Percentiles rank a stretch among this genome's conserved stretches.
Conservation (phyloP, 2,329 filamentous ascomycete species). For the Exophiala lecanii-corni region DNA sequence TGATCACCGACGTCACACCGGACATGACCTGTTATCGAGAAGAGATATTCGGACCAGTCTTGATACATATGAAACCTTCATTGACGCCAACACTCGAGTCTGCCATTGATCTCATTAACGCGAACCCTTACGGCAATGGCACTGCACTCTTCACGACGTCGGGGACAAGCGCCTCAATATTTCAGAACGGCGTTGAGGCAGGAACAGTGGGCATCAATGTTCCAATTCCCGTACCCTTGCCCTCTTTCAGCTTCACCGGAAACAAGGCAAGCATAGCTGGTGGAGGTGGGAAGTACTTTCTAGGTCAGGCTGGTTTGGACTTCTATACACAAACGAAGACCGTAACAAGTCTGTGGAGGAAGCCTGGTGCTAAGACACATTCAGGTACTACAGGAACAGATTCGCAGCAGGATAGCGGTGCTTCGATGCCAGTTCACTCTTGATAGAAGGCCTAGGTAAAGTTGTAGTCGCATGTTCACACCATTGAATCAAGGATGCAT, state of each 20-base stretch:
- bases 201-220: constrained; percentile 65
- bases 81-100: constrained; percentile 57
- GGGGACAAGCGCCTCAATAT: constrained; percentile 56
- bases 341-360: constrained; percentile 84
- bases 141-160: constrained; percentile 60
- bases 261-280: constrained; percentile 88
- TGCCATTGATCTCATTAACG: constrained; percentile 60
- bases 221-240: constrained; percentile 57
- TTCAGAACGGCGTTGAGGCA: constrained; percentile 62
- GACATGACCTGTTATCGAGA: constrained; percentile 64
- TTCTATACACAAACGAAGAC: constrained; percentile 98
- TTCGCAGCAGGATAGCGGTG: no score
- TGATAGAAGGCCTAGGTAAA: no score
- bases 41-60: constrained; percentile 63
- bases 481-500: no score
- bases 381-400: no score
- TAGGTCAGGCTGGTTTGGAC: constrained; percentile 81
- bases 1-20: constrained; percentile 61
- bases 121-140: constrained; percentile 64
- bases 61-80: constrained; percentile 59
- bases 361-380: no score
- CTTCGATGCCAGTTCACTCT: no score
- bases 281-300: constrained; percentile 88
- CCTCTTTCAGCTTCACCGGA: constrained; percentile 60
- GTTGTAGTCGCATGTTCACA: no score